These are phyloP conservation scores for Fusarium drepaniforme DNA, from an alignment of 2,329 filamentous ascomycete species.

Conservation along the genomic window DNA sequence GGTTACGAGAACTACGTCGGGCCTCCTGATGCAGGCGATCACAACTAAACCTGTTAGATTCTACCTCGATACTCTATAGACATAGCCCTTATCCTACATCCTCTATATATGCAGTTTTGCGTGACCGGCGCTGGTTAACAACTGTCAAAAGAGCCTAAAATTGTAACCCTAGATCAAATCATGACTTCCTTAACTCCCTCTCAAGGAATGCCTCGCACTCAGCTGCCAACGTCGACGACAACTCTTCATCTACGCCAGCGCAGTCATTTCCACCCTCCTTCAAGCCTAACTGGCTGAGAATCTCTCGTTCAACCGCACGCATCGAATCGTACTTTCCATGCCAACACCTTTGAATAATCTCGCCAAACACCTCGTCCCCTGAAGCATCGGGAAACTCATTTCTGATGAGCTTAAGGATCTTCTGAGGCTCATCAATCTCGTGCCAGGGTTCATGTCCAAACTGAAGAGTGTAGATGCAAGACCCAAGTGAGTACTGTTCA, in stretches of 20 bases:
- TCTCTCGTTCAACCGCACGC: background rate
- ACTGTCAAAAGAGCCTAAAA: too few species aligned
- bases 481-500: slow-evolving; percentile 13
- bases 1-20: slow-evolving; percentile 23
- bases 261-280: background rate
- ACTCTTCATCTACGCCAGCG: background rate
- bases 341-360: background rate
- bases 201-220: background rate
- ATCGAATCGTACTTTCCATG: background rate
- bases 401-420: background rate
- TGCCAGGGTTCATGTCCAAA: background rate
- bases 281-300: background rate
- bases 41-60: background rate
- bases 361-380: background rate
- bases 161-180: too few species aligned
- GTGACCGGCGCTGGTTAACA: too few species aligned
- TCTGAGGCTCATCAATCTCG: background rate
- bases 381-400: background rate
- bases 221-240: background rate
- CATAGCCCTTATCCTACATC: too few species aligned
- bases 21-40: background rate
- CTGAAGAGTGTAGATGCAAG: slow-evolving; percentile 16
- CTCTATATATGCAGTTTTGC: too few species aligned
- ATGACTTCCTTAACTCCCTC: background rate
- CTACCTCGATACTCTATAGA: background rate